phyloP scores from a whole-genome alignment of 179 eudicot genomes.

The Actinidia arguta region DNA sequence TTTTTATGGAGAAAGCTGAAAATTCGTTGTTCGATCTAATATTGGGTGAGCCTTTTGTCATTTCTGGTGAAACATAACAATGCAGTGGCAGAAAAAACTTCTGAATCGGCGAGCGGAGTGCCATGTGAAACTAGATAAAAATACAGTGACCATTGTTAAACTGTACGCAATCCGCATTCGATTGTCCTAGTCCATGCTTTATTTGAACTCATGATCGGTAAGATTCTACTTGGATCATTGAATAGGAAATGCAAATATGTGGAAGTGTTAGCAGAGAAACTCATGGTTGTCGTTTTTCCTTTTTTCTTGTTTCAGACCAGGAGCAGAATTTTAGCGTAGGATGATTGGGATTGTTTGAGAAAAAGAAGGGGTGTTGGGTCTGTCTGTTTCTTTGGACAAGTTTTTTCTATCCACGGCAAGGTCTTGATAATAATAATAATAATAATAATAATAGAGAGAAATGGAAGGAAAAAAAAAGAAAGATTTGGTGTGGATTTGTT shows the following conservation, averaged over 20 bases:
- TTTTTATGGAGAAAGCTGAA: too few species aligned
- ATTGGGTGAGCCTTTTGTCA: too few species aligned
- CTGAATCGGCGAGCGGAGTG: neutral
- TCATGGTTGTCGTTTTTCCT: constrained; percentile 20
- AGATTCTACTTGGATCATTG: too few species aligned
- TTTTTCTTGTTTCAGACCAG: constrained; percentile 64
- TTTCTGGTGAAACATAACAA: neutral
- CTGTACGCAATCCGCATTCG: neutral
- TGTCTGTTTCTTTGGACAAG: too few species aligned
- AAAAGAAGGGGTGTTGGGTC: constrained; percentile 88
- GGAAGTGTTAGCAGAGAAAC: constrained; percentile 1
- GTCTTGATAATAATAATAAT: too few species aligned
- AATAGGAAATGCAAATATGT: constrained; percentile 6
- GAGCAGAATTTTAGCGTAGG: constrained; percentile 81
- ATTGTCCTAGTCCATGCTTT: neutral
- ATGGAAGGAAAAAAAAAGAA: too few species aligned
- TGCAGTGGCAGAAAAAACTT: neutral
- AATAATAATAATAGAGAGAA: too few species aligned
- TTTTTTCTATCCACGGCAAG: too few species aligned
- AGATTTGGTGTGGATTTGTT: too few species aligned
- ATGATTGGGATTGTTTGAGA: constrained; percentile 67
- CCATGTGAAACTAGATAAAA: too few species aligned
- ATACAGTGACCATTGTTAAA: neutral
- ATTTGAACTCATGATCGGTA: too few species aligned
- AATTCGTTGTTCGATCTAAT: too few species aligned